Percentiles rank a stretch among this genome's conserved stretches.
Evolutionary conservation across 2,329 filamentous ascomycete species (phyloP).

Genomic region (Venturia pyrina): DNA sequence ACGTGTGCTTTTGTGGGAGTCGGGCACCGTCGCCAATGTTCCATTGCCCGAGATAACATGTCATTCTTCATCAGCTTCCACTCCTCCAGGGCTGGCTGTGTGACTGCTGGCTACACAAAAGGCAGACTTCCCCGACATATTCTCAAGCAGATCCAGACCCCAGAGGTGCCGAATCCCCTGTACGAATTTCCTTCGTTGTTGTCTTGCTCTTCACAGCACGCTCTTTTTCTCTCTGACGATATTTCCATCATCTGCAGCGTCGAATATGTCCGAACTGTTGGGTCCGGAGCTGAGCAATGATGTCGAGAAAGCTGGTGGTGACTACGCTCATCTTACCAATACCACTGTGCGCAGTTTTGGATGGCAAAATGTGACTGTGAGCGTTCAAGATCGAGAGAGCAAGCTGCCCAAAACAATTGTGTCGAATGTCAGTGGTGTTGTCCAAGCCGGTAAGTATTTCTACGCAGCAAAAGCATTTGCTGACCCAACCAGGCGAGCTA

Average conservation of each 20-base stretch:
- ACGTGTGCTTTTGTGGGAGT: too few relatives aligned
- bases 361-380: constrained; percentile 59
- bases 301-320: constrained; percentile 36
- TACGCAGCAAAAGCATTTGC: background rate
- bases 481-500: constrained; percentile 41
- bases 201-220: background rate
- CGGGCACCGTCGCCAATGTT: too few relatives aligned
- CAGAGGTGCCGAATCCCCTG: too few relatives aligned
- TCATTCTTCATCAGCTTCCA: too few relatives aligned
- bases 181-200: background rate
- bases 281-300: constrained; percentile 18
- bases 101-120: too few relatives aligned
- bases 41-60: too few relatives aligned
- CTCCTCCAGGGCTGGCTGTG: too few relatives aligned
- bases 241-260: background rate
- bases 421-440: constrained; percentile 50
- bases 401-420: constrained; percentile 55
- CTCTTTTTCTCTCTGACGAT: background rate
- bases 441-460: constrained; percentile 45
- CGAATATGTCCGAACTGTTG: background rate
- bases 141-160: too few relatives aligned
- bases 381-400: constrained; percentile 60
- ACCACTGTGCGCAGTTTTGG: constrained; percentile 52
- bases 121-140: background rate
- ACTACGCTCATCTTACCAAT: constrained; percentile 50